Conservation (phyloP, 2,329 filamentous ascomycete species). For the Venturia nashicola region DNA sequence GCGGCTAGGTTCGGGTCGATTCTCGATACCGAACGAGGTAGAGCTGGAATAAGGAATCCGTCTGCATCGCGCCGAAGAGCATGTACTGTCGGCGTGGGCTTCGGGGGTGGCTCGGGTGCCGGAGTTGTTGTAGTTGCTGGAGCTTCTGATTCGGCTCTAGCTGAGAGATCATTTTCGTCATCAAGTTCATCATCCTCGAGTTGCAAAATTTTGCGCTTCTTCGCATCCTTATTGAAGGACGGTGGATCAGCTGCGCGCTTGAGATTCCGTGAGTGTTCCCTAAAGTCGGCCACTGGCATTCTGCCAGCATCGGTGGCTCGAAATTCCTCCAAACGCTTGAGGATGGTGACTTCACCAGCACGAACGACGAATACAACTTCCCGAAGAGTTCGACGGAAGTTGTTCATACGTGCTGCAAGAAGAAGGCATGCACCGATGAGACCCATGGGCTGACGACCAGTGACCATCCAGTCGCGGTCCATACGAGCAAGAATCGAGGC, state of each 20-base stretch:
- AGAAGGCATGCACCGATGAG: slow-evolving; percentile 91
- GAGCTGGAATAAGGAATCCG: slow-evolving; percentile 26
- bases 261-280: slow-evolving; percentile 52
- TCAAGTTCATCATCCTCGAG: slow-evolving; percentile 16
- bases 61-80: slow-evolving; percentile 24
- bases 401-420: slow-evolving; percentile 94
- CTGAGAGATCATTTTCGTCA: slow-evolving; percentile 16
- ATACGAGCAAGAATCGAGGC: slow-evolving; percentile 81
- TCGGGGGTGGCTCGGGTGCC: background rate
- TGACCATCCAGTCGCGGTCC: slow-evolving; percentile 95
- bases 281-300: slow-evolving; percentile 79
- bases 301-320: slow-evolving; percentile 72
- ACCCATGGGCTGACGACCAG: slow-evolving; percentile 83
- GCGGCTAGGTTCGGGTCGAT: slow-evolving; percentile 2
- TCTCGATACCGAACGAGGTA: background rate
- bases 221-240: slow-evolving; percentile 52
- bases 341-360: slow-evolving; percentile 85
- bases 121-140: background rate
- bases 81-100: background rate
- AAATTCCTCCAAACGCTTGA: slow-evolving; percentile 85
- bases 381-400: slow-evolving; percentile 81
- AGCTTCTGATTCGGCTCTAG: slow-evolving; percentile 2
- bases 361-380: slow-evolving; percentile 99
- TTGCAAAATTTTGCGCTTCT: slow-evolving; percentile 23
- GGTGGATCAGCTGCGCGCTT: slow-evolving; percentile 73